These are phyloP conservation scores for Begonia peltatifolia DNA, from an alignment of 306 rosid genomes.

Conservation along the genomic window DNA sequence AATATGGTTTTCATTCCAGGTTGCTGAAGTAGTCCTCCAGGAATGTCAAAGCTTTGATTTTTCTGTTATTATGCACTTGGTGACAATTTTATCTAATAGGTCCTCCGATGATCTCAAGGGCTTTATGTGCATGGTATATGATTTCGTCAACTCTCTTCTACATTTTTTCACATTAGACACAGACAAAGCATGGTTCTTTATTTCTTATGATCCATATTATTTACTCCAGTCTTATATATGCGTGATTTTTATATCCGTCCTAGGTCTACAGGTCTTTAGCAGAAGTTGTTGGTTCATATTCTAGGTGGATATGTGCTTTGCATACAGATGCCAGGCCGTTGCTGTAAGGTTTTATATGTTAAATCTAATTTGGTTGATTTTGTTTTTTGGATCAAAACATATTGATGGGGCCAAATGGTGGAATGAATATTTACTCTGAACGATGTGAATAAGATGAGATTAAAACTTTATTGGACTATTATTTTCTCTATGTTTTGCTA, in stretches of 20 bases:
- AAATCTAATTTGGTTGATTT: too few relatives aligned
- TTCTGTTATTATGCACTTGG: conserved; percentile 78
- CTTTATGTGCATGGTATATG: conserved; percentile 70
- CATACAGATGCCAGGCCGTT: conserved; percentile 59
- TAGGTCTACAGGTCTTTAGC: conserved; percentile 91
- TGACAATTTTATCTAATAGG: conserved; percentile 54
- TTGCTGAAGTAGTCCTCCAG: conserved; percentile 72
- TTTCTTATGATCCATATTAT: conserved; percentile 3
- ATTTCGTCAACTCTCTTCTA: neutral
- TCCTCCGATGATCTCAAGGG: conserved; percentile 72
- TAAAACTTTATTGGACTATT: conserved; percentile 1
- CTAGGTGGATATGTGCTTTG: conserved; percentile 70
- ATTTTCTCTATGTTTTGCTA: neutral
- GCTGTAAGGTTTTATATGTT: conserved; percentile 30
- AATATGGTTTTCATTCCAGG: conserved; percentile 43
- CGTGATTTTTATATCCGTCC: conserved; percentile 10
- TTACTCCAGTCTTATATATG: conserved; percentile 1
- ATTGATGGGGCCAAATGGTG: too few relatives aligned
- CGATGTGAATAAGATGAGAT: neutral
- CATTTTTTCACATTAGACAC: neutral
- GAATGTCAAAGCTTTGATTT: conserved; percentile 70
- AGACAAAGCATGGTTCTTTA: neutral
- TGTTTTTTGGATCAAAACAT: too few relatives aligned
- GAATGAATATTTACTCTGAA: too few relatives aligned
- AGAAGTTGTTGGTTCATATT: conserved; percentile 83